Base-by-base conservation (phyloP, 2,329 filamentous ascomycete genomes). In the Fusarium torreyae region DNA sequence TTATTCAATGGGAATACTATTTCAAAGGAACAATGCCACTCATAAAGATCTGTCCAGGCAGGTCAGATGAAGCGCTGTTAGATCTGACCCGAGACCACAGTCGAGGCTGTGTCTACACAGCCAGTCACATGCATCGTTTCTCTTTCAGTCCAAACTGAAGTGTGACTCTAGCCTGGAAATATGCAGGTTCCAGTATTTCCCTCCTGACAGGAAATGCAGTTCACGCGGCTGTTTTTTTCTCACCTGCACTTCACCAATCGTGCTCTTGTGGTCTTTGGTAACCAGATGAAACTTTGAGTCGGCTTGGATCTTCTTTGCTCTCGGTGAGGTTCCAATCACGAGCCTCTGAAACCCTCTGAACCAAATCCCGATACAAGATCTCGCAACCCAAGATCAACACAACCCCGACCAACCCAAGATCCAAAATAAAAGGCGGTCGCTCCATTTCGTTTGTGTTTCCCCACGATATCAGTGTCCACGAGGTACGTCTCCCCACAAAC, bases 101-200 rank as follows among this genome's bases (percentile, higher is more conserved):
- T 38, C 38, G 46, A 68, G 66, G 66, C 62, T 53, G 42, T 59
- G 62, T 38, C 40, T 42, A 36, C 24, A 54, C 22, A 42, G 24
- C 33, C 58, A 68, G 67, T 68, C 67, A 70, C 67, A 70, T 70
- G 67, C 39, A 31, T 48, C 17, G 5, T 68, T 70, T 33, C 58
- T 51, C 46, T 44, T 70, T 64, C 54, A 61, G 67, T 70, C 44
- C 38, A 26, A 26, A 43, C 24, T 42, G 9, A 52, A 65, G 53
- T 46, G 61, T 66, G 56, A 63, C 50, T 49, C 18, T 48, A 49
- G 59, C 46, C 43, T 57, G 51, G 67, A 28, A 68, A 68, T 60
- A 68, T 64, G 43, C 43, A 60, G 34, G 57, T 50, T 68, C 20
- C 20, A 28, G 26, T 43, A 42, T 45, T 68, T 64, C 40, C 58